Evolutionary conservation across 2,329 filamentous ascomycete genomes (phyloP).

Genomic region (Venturia pyrina): DNA sequence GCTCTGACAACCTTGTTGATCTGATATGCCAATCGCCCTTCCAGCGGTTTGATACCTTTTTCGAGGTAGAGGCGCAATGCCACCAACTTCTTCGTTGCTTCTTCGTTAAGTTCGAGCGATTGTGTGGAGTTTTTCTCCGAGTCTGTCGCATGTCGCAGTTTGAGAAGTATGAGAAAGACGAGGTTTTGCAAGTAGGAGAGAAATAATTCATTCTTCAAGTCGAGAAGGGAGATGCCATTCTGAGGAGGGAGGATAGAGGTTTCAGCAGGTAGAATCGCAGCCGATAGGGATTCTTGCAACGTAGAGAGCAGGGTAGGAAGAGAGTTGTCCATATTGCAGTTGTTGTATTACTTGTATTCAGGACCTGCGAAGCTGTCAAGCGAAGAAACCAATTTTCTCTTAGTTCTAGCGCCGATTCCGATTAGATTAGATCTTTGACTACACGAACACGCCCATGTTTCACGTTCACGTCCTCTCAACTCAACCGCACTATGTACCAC

Average conservation of each 20-base stretch:
- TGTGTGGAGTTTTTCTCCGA: constrained; percentile 25
- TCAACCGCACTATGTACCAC: too few relatives aligned
- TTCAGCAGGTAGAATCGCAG: constrained; percentile 47
- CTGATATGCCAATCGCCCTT: constrained; percentile 86
- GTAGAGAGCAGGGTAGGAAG: constrained; percentile 30
- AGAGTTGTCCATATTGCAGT: constrained; percentile 22
- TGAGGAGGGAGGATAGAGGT: constrained; percentile 59
- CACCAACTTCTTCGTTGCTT: constrained; percentile 76
- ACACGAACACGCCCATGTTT: neutral
- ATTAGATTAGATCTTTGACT: neutral
- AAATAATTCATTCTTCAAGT: constrained; percentile 94
- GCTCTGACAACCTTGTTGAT: constrained; percentile 90
- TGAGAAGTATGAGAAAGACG: constrained; percentile 75
- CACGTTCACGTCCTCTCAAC: too few relatives aligned
- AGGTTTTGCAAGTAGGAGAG: constrained; percentile 82
- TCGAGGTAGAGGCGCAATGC: constrained; percentile 89
- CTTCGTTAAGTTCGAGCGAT: constrained; percentile 44
- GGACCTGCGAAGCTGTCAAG: neutral
- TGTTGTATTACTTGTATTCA: neutral
- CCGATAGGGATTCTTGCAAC: constrained; percentile 53
- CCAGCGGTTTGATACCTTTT: constrained; percentile 80
- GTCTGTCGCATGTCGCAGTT: constrained; percentile 51
- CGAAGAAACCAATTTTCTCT: neutral
- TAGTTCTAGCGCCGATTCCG: neutral
- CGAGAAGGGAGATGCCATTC: constrained; percentile 86